These are phyloP conservation scores for Bertia moriformis DNA, from an alignment of 2,329 filamentous ascomycete species.

Conservation along the genomic window DNA sequence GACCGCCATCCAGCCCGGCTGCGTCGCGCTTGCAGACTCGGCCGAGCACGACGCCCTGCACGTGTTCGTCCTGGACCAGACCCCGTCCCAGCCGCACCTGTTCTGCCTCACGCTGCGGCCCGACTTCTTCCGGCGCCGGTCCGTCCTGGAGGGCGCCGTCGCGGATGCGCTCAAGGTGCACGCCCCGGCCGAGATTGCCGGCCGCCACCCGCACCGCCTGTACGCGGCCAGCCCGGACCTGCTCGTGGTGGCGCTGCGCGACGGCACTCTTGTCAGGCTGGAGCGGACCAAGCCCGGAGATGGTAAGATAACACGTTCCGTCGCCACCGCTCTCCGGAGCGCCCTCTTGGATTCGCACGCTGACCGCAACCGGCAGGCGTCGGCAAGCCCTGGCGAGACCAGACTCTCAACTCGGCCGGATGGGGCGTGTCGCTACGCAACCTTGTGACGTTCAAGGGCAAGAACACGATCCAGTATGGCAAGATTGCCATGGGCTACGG, in stretches of 20 bases:
- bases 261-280: slow-evolving; percentile 62
- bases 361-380: slow-evolving; percentile 10
- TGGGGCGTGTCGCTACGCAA: slow-evolving; percentile 29
- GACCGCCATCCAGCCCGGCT: slow-evolving; percentile 57
- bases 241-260: slow-evolving; percentile 66
- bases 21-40: slow-evolving; percentile 70
- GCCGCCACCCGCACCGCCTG: slow-evolving; percentile 69
- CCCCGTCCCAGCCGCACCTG: slow-evolving; percentile 62
- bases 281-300: slow-evolving; percentile 39
- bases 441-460: slow-evolving; percentile 48
- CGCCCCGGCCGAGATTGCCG: slow-evolving; percentile 57
- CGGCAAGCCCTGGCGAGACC: slow-evolving; percentile 39
- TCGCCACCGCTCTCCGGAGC: slow-evolving; percentile 25
- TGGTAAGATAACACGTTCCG: slow-evolving; percentile 19
- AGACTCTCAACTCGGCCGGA: slow-evolving; percentile 35
- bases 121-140: slow-evolving; percentile 62
- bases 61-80: slow-evolving; percentile 70
- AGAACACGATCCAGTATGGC: slow-evolving; percentile 47
- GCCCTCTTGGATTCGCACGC: too few species aligned
- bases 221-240: slow-evolving; percentile 60
- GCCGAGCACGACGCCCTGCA: slow-evolving; percentile 64
- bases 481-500: slow-evolving; percentile 30
- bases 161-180: slow-evolving; percentile 64
- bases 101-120: slow-evolving; percentile 70
- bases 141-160: slow-evolving; percentile 58